phyloP scores from a whole-genome alignment of 148 eudicot species.

The Rhododendron griersonianum region DNA sequence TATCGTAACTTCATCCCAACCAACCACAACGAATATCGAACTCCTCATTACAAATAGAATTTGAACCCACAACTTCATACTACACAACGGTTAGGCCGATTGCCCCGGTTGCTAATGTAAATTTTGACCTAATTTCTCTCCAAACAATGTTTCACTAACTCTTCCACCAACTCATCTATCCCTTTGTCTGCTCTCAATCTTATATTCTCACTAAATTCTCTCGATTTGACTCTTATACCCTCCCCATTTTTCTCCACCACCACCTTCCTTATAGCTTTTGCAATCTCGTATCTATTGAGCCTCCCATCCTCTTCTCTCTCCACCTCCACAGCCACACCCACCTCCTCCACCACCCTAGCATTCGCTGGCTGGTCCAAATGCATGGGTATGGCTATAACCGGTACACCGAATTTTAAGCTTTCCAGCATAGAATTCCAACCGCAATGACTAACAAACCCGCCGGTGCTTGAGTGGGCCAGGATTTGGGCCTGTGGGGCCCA shows the following conservation, averaged over 20 bases:
- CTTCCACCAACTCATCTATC: constrained; percentile 3
- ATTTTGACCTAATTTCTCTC: not conserved
- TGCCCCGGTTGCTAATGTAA: not conserved
- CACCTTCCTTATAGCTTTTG: constrained; percentile 10
- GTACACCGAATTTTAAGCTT: constrained; percentile 21
- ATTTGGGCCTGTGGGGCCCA: constrained; percentile 35
- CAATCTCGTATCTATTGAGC: constrained; percentile 15
- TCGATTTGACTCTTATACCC: constrained; percentile 13
- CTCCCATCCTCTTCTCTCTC: constrained; percentile 13
- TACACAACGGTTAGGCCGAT: not conserved
- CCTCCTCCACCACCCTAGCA: constrained; percentile 19
- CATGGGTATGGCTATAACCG: constrained; percentile 25
- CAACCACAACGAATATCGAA: not conserved
- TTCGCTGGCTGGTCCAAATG: constrained; percentile 29
- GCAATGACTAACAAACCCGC: constrained; percentile 36
- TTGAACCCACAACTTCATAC: not conserved
- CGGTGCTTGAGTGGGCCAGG: constrained; percentile 14
- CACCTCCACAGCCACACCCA: constrained; percentile 23
- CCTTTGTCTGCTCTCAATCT: constrained; percentile 6
- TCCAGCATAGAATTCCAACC: constrained; percentile 34
- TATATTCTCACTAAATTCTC: constrained; percentile 6
- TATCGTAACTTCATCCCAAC: not conserved
- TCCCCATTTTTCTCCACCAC: constrained; percentile 15
- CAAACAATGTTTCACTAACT: not conserved
- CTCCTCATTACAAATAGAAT: not conserved